Percentiles rank a stretch among this genome's conserved stretches.
Evolutionary conservation across 805 yeast species (phyloP).

Genomic region (Candida nemodendra): DNA sequence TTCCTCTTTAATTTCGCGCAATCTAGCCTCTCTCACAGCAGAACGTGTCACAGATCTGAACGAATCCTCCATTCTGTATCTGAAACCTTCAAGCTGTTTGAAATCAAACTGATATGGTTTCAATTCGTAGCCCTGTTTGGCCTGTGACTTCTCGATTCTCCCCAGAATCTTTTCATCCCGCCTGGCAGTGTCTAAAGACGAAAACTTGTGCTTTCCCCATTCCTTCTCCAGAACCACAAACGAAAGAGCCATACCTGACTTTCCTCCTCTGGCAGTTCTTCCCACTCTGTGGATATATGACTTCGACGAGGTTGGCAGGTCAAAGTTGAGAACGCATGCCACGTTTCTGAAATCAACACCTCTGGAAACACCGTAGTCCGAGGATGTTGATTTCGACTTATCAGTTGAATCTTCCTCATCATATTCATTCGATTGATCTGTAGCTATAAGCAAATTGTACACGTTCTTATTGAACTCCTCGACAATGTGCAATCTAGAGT

Average conservation of each 20-base stretch:
- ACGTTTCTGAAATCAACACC: conserved; percentile 97
- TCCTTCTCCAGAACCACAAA: conserved; percentile 83
- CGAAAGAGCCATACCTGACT: conserved; percentile 90
- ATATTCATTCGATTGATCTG: conserved; percentile 78
- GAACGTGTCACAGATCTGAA: conserved; percentile 90
- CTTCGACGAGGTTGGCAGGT: conserved; percentile 84
- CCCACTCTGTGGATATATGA: conserved; percentile 93
- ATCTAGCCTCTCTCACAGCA: conserved; percentile 89
- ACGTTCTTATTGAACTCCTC: conserved; percentile 92
- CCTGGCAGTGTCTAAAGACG: conserved; percentile 66
- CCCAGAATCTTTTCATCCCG: conserved; percentile 83
- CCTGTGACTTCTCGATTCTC: conserved; percentile 75
- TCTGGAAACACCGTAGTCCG: conserved; percentile 90
- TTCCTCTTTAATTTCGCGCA: conserved; percentile 84
- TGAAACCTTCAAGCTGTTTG: conserved; percentile 90
- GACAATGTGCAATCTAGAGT: conserved; percentile 90
- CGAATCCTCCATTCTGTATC: conserved; percentile 96
- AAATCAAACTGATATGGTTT: conserved; percentile 89
- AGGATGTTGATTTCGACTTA: conserved; percentile 20
- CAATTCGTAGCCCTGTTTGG: conserved; percentile 67
- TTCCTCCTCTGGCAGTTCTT: conserved; percentile 97
- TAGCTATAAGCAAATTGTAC: conserved; percentile 85
- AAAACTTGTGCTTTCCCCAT: conserved; percentile 85
- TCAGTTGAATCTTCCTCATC: conserved; percentile 37
- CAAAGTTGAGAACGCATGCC: conserved; percentile 94